Base-by-base conservation (phyloP, 257 asterid genomes). In the Gentiana macrophylla region DNA sequence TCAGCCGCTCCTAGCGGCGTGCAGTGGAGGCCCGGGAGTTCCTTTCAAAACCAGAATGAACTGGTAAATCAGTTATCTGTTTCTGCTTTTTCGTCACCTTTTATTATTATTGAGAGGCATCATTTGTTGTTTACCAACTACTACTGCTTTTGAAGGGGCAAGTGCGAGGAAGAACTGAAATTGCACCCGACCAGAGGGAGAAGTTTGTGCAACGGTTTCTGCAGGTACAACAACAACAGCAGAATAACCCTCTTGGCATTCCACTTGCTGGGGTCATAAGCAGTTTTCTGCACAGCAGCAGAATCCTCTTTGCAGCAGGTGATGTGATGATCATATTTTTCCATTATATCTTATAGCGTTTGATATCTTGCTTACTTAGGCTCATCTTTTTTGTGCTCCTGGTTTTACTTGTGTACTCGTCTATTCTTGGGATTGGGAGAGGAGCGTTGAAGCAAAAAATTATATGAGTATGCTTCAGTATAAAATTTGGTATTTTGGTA, bases 101-200 rank as follows among this genome's bases (percentile, higher is more conserved):
- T 24, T 24, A 24, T 24, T 24, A 24, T 24, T 24, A 24, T 24
- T 41, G 9, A 41, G 46, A 10, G 46, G 2, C 46, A 41, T 41
- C 8, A 41, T 10, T 41, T 7, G 5, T 41, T 38, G 9, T 41
- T 41, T 41, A 41, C 46, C 46, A 41, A 48, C 59, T 43, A 35
- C 32, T 51, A 45, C 50, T 78, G 62, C 51, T 43, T 62, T 57
- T 69, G 55, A 63, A 84, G 95, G 94, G 94, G 37, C 99, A 92
- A 70, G 69, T 92, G 63, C 99, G 95, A 59, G 98, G 90, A 72
- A 85, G 98, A 76, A 70, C 98, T 71, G 97, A 91, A 83, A 88
- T 92, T 74, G 86, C 94, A 48, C 97, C 97, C 60, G 99, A 92
- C 70, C 95, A 81, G 74, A 82, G 99, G 74, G 99, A 92, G 78